Evolutionary conservation across 2,329 filamentous ascomycete species (phyloP).

Genomic region (Thyridium curvatum): DNA sequence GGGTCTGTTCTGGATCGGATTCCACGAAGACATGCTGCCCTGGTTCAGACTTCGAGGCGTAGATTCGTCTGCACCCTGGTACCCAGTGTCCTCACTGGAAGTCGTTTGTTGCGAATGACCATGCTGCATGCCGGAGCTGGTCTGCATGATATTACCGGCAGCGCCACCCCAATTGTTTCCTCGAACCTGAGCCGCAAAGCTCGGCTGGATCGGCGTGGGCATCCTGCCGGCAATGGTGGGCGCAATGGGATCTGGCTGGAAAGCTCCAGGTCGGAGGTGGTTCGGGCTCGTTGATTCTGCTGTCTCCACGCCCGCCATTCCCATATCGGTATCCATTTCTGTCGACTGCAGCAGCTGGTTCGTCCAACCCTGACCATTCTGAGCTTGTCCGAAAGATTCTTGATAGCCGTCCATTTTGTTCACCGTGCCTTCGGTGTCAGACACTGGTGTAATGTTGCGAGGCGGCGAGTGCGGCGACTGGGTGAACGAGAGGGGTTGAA

Average conservation of each 20-base stretch:
- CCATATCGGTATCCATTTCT: slow-evolving; percentile 46
- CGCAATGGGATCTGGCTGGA: slow-evolving; percentile 21
- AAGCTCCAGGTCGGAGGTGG: slow-evolving; percentile 19
- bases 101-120: slow-evolving; percentile 35
- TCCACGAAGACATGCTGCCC: slow-evolving; percentile 38
- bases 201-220: slow-evolving; percentile 54
- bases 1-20: slow-evolving; percentile 43
- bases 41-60: slow-evolving; percentile 24
- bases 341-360: slow-evolving; percentile 20
- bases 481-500: slow-evolving; percentile 11
- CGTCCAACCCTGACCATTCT: slow-evolving; percentile 25
- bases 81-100: slow-evolving; percentile 5
- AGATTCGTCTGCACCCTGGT: slow-evolving; percentile 19
- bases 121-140: slow-evolving; percentile 28
- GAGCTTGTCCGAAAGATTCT: no score
- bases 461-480: slow-evolving; percentile 17
- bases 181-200: slow-evolving; percentile 47
- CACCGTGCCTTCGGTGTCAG: no score
- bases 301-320: slow-evolving; percentile 27
- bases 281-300: slow-evolving; percentile 2
- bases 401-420: no score
- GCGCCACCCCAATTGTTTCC: slow-evolving; percentile 41
- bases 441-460: slow-evolving; percentile 26
- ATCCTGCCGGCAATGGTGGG: slow-evolving; percentile 38
- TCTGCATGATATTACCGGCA: slow-evolving; percentile 21